These are phyloP conservation scores for Plicaturopsis crispa DNA, from an alignment of 768 basidiomycete species.

Conservation along the genomic window DNA sequence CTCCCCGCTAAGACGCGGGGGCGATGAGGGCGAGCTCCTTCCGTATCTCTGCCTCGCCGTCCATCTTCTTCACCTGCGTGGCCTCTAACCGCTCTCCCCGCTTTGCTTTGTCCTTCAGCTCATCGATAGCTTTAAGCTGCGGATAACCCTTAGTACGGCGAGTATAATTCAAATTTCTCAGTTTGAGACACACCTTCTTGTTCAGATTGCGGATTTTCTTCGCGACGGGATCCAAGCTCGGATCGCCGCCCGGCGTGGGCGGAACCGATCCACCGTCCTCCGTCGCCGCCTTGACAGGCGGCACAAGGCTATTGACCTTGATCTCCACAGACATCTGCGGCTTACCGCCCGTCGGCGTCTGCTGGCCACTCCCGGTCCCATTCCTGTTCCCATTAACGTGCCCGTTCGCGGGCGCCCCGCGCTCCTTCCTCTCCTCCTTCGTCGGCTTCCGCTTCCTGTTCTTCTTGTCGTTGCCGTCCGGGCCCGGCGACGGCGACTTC, in stretches of 20 bases:
- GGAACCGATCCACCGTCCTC: constrained; percentile 27
- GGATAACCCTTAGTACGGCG: not conserved
- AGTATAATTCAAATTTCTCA: not conserved
- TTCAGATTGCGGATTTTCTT: constrained; percentile 94
- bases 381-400: constrained; percentile 9
- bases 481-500: constrained; percentile 38
- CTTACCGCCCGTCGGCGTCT: constrained; percentile 6
- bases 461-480: constrained; percentile 38
- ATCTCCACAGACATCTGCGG: constrained; percentile 6
- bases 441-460: constrained; percentile 51
- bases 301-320: not conserved
- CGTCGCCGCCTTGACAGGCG: constrained; percentile 11
- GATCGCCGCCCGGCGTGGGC: constrained; percentile 46
- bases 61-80: constrained; percentile 96
- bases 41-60: constrained; percentile 78
- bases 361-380: constrained; percentile 6
- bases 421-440: constrained; percentile 21
- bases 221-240: constrained; percentile 64
- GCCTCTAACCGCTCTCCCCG: constrained; percentile 89
- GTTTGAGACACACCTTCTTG: constrained; percentile 77
- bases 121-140: constrained; percentile 97
- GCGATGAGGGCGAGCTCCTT: constrained; percentile 71
- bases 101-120: constrained; percentile 87
- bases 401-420: constrained; percentile 4
- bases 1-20: not conserved